phyloP scores from a whole-genome alignment of 441 rosid species.

The Hura crepitans region DNA sequence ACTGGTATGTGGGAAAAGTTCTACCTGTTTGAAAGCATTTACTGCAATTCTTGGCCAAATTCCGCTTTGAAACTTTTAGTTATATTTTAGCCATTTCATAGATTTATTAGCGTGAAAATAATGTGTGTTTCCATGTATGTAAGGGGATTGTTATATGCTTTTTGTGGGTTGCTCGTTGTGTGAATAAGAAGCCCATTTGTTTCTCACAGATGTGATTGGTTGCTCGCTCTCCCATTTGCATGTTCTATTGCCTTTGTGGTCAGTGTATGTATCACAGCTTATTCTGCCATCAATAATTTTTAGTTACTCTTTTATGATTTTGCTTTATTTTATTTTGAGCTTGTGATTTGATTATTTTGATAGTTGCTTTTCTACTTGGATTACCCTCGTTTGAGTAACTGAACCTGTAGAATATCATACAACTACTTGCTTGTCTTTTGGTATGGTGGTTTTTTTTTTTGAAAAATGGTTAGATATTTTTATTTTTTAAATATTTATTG shows the following conservation, averaged over 20 bases:
- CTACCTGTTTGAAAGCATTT: slow-evolving; percentile 29
- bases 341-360: no score
- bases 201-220: slow-evolving; percentile 21
- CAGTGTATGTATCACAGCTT: slow-evolving; percentile 14
- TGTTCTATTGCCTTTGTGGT: slow-evolving; percentile 11
- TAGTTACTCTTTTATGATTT: no score
- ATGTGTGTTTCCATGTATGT: slow-evolving; percentile 35
- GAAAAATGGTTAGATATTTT: no score
- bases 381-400: no score
- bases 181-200: slow-evolving; percentile 51
- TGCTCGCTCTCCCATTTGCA: not conserved
- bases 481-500: no score
- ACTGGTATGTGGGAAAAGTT: slow-evolving; percentile 31
- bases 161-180: slow-evolving; percentile 40
- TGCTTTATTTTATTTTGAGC: no score
- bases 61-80: slow-evolving; percentile 27
- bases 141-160: slow-evolving; percentile 34
- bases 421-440: no score
- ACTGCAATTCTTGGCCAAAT: slow-evolving; percentile 27
- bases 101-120: slow-evolving; percentile 42
- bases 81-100: slow-evolving; percentile 38
- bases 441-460: no score
- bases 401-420: no score
- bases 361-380: no score
- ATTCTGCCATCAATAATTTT: slow-evolving; percentile 13